Conservation (phyloP, 805 yeast species). For the Starmera caribaea region DNA sequence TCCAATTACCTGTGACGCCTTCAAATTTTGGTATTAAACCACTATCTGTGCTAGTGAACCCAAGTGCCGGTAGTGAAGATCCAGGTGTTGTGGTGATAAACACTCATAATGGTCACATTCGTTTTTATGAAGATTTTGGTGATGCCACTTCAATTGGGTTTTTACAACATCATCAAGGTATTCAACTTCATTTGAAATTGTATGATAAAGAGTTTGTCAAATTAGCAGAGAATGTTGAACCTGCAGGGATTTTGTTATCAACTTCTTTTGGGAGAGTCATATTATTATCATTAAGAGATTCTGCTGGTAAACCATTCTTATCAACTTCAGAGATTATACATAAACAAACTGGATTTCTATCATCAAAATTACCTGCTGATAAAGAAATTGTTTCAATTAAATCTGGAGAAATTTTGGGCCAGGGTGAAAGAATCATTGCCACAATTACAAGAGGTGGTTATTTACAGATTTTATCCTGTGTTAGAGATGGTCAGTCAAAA, state of each 20-base stretch:
- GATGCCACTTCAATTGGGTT: conserved; percentile 59
- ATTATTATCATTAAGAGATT: conserved; percentile 55
- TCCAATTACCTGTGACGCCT: conserved; percentile 33
- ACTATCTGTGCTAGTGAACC: conserved; percentile 47
- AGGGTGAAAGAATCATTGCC: conserved; percentile 36
- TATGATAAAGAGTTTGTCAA: conserved; percentile 46
- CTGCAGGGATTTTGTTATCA: conserved; percentile 63
- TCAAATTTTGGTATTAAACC: conserved; percentile 27
- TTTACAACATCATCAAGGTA: conserved; percentile 30
- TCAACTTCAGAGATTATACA: conserved; percentile 13
- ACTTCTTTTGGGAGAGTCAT: conserved; percentile 63
- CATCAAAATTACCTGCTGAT: conserved; percentile 15
- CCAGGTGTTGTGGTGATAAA: conserved; percentile 71
- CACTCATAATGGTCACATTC: conserved; percentile 45
- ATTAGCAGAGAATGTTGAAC: conserved; percentile 50
- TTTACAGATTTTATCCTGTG: conserved; percentile 38
- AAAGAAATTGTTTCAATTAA: conserved; percentile 48
- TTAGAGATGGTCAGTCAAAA: conserved; percentile 33
- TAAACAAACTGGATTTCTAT: conserved; percentile 26
- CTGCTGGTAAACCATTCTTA: conserved; percentile 49
- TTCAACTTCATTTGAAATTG: conserved; percentile 30
- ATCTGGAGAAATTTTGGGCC: conserved; percentile 40
- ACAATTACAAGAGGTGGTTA: conserved; percentile 34
- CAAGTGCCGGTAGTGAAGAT: conserved; percentile 39
- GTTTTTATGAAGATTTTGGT: conserved; percentile 67